These are phyloP conservation scores for Mucor mucedo DNA, from an alignment of 371 early-diverging fungal species.

Conservation along the genomic window DNA sequence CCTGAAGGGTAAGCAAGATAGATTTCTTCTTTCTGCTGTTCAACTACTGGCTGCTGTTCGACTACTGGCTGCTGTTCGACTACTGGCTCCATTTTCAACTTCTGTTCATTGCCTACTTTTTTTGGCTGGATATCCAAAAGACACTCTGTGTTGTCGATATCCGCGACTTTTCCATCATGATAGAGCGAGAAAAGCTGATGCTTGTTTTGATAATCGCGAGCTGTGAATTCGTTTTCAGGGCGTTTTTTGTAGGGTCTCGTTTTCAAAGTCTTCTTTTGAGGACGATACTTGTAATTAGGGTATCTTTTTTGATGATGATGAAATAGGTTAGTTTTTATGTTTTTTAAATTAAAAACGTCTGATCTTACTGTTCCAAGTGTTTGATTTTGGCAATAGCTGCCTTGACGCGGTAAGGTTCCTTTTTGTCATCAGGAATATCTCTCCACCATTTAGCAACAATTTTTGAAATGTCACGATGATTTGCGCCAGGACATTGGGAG, in stretches of 20 bases:
- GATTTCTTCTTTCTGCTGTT: too few relatives aligned
- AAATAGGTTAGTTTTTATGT: not conserved
- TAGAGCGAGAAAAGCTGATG: slow-evolving; percentile 8
- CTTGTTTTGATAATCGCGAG: slow-evolving; percentile 12
- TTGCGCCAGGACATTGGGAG: slow-evolving; percentile 60
- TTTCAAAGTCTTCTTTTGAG: slow-evolving; percentile 4
- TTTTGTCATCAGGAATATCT: slow-evolving; percentile 56
- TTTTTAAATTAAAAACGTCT: not conserved
- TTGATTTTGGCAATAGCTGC: slow-evolving; percentile 6
- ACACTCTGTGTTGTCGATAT: not conserved
- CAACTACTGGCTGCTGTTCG: too few relatives aligned
- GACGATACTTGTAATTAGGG: slow-evolving; percentile 17
- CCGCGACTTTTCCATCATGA: not conserved
- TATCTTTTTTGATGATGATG: slow-evolving; percentile 6
- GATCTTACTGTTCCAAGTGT: slow-evolving; percentile 5
- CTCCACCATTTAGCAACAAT: slow-evolving; percentile 79
- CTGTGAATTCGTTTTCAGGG: slow-evolving; percentile 13
- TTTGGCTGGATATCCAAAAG: not conserved
- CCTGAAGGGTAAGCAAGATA: too few relatives aligned
- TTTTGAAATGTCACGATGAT: slow-evolving; percentile 74
- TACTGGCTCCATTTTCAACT: too few relatives aligned
- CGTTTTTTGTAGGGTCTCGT: slow-evolving; percentile 21
- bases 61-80: too few relatives aligned
- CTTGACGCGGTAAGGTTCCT: slow-evolving; percentile 48
- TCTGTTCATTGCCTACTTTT: not conserved